Evolutionary conservation across 495 filamentous ascomycete species (phyloP).

Genomic region (Talaromyces ruber): DNA sequence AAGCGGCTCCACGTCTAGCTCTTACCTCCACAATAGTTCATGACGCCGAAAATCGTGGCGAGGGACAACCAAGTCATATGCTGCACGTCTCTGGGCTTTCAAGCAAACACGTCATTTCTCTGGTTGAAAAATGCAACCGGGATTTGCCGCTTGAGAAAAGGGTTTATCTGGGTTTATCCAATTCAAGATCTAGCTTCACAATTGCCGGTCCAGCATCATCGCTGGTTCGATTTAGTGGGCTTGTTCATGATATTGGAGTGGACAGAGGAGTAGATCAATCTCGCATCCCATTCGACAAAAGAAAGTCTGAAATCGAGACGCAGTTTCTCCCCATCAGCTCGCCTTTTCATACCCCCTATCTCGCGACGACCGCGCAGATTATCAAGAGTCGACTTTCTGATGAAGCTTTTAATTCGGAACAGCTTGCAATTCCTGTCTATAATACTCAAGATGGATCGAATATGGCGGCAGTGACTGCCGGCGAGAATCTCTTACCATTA

Average conservation of each 20-base stretch:
- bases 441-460: not conserved
- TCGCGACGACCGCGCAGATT: not conserved
- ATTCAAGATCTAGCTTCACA: conserved; percentile 18
- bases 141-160: conserved; percentile 7
- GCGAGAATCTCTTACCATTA: not conserved
- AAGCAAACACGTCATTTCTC: conserved; percentile 19
- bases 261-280: conserved; percentile 9
- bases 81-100: conserved; percentile 14
- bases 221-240: conserved; percentile 10
- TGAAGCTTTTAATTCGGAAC: not conserved
- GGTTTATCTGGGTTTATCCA: conserved; percentile 19
- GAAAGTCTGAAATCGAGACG: conserved; percentile 11
- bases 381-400: not conserved
- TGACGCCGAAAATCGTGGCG: conserved; percentile 10
- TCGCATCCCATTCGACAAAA: conserved; percentile 14
- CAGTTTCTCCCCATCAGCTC: conserved; percentile 21
- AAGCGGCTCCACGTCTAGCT: conserved; percentile 6
- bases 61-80: conserved; percentile 7
- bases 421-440: not conserved
- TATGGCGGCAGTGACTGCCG: not conserved
- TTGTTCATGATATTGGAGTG: conserved; percentile 5
- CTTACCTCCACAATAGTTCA: not conserved
- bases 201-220: conserved; percentile 20
- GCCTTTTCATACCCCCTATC: conserved; percentile 6
- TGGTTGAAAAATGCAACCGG: conserved; percentile 18